Evolutionary conservation across 1,284 basidiomycete genomes (phyloP).

Genomic region (Wallemia ichthyophaga): DNA sequence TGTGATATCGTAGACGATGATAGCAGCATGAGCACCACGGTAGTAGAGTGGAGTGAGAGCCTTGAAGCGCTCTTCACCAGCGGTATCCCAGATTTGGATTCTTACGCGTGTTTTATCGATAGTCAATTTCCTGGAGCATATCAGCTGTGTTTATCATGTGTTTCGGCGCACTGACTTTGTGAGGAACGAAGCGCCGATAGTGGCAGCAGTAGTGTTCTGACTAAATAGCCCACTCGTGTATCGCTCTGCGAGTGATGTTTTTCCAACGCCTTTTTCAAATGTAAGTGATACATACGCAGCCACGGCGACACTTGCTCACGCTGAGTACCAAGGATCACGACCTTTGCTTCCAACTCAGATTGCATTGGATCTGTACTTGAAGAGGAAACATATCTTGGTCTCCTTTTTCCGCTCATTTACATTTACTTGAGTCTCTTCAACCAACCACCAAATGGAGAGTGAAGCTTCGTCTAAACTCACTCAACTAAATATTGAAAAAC

Average conservation of each 20-base stretch:
- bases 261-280: conserved; percentile 40
- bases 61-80: conserved; percentile 78
- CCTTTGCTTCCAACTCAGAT: conserved; percentile 49
- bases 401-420: too few species aligned
- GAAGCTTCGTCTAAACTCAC: not conserved
- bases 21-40: conserved; percentile 82
- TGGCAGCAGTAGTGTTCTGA: conserved; percentile 56
- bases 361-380: not conserved
- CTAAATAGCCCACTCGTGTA: conserved; percentile 77
- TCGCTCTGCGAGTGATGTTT: conserved; percentile 72
- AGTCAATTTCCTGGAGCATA: conserved; percentile 39
- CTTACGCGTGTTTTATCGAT: conserved; percentile 66
- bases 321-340: conserved; percentile 86
- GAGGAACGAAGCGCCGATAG: conserved; percentile 79
- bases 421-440: too few species aligned
- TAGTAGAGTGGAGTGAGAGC: conserved; percentile 71
- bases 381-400: not conserved
- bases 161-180: conserved; percentile 16
- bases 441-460: too few species aligned
- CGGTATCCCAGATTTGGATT: conserved; percentile 25
- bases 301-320: conserved; percentile 23
- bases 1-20: conserved; percentile 92
- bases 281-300: conserved; percentile 2
- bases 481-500: not conserved
- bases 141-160: not conserved